These are phyloP conservation scores for Tricholoma terreum DNA, from an alignment of 768 basidiomycete species.

Conservation along the genomic window DNA sequence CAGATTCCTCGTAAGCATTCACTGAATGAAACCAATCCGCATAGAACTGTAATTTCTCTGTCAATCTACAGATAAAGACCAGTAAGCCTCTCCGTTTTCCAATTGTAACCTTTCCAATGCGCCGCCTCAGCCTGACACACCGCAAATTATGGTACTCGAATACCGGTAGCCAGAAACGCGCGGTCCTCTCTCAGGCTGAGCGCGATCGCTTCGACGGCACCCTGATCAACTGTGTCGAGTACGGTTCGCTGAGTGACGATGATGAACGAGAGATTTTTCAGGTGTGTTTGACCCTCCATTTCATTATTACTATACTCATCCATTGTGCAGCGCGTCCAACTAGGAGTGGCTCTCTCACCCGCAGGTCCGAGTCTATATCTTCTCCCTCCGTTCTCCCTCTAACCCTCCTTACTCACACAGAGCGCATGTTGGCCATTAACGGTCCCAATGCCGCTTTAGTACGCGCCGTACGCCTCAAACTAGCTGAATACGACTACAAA, in stretches of 20 bases:
- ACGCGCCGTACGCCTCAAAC: constrained; percentile 35
- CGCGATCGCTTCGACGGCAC: constrained; percentile 40
- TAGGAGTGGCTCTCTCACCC: constrained; percentile 48
- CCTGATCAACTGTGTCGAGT: constrained; percentile 53
- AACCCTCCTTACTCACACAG: constrained; percentile 22
- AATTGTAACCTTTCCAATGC: background rate
- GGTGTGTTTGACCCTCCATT: constrained; percentile 24
- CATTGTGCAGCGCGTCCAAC: constrained; percentile 42
- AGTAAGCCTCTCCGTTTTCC: background rate
- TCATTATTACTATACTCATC: background rate
- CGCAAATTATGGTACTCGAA: constrained; percentile 24
- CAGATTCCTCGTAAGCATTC: constrained; percentile 1
- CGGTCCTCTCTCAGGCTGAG: constrained; percentile 13
- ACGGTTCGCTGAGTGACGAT: constrained; percentile 42
- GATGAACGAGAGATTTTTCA: constrained; percentile 70
- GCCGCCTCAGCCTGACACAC: constrained; percentile 14
- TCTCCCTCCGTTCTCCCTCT: background rate
- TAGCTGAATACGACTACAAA: constrained; percentile 33
- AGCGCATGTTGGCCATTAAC: constrained; percentile 48
- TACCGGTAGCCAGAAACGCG: constrained; percentile 15
- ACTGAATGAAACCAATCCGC: background rate
- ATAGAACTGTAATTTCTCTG: background rate
- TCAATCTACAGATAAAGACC: background rate
- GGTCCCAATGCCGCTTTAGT: constrained; percentile 44
- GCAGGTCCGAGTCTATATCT: constrained; percentile 32